Evolutionary conservation across 805 yeast species (phyloP).

Genomic region (Teunomyces tritomae): DNA sequence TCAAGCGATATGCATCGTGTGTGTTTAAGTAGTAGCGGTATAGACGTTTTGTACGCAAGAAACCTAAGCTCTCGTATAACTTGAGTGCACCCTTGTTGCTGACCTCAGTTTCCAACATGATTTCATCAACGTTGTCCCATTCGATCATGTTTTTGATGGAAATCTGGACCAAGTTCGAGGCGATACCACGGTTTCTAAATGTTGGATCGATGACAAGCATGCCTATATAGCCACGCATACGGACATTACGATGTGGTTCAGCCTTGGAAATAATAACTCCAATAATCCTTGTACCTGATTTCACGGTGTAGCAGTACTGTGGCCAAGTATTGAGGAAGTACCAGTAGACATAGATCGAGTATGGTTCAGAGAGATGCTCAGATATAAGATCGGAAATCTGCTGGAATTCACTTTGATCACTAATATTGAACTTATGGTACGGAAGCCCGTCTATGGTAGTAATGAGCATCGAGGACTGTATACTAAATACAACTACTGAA

Average conservation of each 20-base stretch:
- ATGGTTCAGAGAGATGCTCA: constrained; percentile 85
- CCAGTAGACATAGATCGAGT: constrained; percentile 88
- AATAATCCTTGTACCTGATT: constrained; percentile 43
- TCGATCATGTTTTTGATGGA: constrained; percentile 64
- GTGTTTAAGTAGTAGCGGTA: constrained; percentile 86
- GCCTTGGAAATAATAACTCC: constrained; percentile 85
- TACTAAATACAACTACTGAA: not conserved
- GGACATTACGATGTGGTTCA: constrained; percentile 68
- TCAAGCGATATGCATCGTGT: constrained; percentile 87
- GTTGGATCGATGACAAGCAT: constrained; percentile 83
- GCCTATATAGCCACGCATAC: constrained; percentile 89
- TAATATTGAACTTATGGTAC: constrained; percentile 22
- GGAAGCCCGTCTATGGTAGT: constrained; percentile 16
- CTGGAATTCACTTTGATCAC: constrained; percentile 39
- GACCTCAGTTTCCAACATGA: constrained; percentile 91
- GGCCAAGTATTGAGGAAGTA: constrained; percentile 93
- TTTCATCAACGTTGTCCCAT: constrained; percentile 74
- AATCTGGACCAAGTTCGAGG: constrained; percentile 62
- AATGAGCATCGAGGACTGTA: constrained; percentile 4
- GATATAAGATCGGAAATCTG: constrained; percentile 59
- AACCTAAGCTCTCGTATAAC: constrained; percentile 74
- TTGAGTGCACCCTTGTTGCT: constrained; percentile 67
- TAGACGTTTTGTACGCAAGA: constrained; percentile 69
- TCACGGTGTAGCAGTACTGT: constrained; percentile 67
- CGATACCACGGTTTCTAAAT: constrained; percentile 79